A percentile compares a stretch with the other conserved stretches of the same genome.
phyloP scores from a whole-genome alignment of 169 alveolate species.

The Cyclospora cayetanensis region DNA sequence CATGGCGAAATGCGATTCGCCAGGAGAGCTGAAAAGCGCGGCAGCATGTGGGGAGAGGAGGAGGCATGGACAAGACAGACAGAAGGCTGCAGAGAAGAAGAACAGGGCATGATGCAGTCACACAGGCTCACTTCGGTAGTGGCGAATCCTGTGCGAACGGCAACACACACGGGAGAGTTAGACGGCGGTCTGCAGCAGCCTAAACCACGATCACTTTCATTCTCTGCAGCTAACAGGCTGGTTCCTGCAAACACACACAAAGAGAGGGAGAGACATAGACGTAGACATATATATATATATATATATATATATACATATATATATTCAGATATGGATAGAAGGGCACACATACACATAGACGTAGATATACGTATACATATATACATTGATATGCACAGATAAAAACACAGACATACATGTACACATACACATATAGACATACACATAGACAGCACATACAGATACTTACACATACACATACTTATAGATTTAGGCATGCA shows the following conservation, averaged over 20 bases:
- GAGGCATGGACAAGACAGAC: too few relatives aligned
- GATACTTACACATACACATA: not conserved
- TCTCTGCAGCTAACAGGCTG: slow-evolving; percentile 4
- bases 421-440: not conserved
- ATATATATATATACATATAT: too few relatives aligned
- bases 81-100: too few relatives aligned
- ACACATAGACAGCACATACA: not conserved
- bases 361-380: too few relatives aligned
- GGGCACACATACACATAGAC: not conserved
- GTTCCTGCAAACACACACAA: not conserved
- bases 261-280: too few relatives aligned
- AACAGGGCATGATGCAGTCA: too few relatives aligned
- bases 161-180: not conserved
- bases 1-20: too few relatives aligned
- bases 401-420: not conserved
- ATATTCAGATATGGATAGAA: not conserved
- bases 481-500: not conserved
- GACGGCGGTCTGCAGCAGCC: not conserved
- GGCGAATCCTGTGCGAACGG: slow-evolving; percentile 22
- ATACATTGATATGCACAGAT: not conserved
- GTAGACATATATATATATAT: not conserved
- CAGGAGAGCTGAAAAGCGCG: too few relatives aligned
- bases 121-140: slow-evolving; percentile 38
- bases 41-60: too few relatives aligned
- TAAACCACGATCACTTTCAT: not conserved